phyloP scores from a whole-genome alignment of 164 flowering plant species.

The Cinnamomum chago region DNA sequence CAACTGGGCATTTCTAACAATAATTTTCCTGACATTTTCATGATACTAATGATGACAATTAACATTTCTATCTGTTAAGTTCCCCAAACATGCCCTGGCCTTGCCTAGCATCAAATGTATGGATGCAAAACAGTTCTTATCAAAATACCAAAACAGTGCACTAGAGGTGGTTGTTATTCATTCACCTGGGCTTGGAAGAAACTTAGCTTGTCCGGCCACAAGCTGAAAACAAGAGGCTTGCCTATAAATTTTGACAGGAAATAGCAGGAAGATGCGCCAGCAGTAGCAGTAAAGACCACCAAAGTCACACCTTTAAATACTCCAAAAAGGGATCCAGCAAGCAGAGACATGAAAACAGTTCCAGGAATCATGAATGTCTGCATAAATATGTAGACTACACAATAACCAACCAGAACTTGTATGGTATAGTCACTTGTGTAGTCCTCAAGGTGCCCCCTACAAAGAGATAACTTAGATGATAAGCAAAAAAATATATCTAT shows the following conservation, averaged over 20 bases:
- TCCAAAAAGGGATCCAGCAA: conserved; percentile 96
- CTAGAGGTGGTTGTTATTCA: background rate
- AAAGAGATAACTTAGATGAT: conserved; percentile 5
- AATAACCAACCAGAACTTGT: conserved; percentile 84
- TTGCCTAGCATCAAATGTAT: too few relatives aligned
- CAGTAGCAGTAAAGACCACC: conserved; percentile 88
- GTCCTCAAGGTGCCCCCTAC: conserved; percentile 77
- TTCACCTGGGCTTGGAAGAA: conserved; percentile 87
- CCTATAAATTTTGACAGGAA: conserved; percentile 86
- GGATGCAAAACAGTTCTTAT: background rate
- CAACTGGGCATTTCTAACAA: background rate
- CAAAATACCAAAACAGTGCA: background rate
- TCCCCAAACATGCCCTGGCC: too few relatives aligned
- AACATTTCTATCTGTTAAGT: too few relatives aligned
- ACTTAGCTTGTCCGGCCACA: conserved; percentile 86
- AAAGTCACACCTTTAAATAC: conserved; percentile 79
- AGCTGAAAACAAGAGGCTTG: conserved; percentile 63
- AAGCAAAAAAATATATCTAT: background rate
- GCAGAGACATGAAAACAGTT: conserved; percentile 91
- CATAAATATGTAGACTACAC: conserved; percentile 86
- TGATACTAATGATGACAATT: too few relatives aligned
- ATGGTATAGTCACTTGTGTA: conserved; percentile 89
- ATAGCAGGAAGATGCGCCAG: conserved; percentile 96
- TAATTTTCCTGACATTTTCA: background rate
- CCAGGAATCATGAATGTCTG: conserved; percentile 99